A percentile compares a stretch with the other conserved stretches of the same genome.
phyloP scores from a whole-genome alignment of 257 asterid genomes.

The Ajuga chamaepitys region DNA sequence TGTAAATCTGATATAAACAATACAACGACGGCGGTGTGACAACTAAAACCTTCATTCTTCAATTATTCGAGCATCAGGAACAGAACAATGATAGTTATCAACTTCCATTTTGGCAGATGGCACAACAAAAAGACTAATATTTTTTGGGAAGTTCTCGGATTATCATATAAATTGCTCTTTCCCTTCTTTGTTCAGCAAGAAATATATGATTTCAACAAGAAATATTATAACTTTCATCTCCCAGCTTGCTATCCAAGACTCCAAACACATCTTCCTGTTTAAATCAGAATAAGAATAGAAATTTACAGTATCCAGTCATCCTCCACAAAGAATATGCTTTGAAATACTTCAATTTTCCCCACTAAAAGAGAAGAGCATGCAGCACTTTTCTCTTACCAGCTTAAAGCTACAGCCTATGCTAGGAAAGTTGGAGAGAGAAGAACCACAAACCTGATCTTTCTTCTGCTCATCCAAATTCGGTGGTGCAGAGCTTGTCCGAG shows the following conservation, averaged over 20 bases:
- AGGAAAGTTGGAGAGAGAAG: not conserved
- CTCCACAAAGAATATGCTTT: not conserved
- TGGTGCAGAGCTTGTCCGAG: slow-evolving; percentile 94
- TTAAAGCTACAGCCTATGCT: not conserved
- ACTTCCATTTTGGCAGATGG: not conserved
- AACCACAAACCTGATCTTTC: slow-evolving; percentile 59
- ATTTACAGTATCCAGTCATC: not conserved
- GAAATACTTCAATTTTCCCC: not conserved
- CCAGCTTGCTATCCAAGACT: not conserved
- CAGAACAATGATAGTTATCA: not conserved
- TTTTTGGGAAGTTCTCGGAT: not conserved
- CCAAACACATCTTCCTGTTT: not conserved
- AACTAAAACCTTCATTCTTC: not conserved
- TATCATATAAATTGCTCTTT: not conserved
- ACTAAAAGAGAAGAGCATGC: not conserved
- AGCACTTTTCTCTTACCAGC: not conserved
- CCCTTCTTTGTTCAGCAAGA: not conserved
- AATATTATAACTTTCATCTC: slow-evolving; percentile 7
- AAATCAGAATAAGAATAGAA: not conserved
- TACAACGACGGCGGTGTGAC: not conserved
- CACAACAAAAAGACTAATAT: not conserved
- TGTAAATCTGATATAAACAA: not conserved
- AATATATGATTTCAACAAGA: not conserved
- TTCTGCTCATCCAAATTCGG: slow-evolving; percentile 92
- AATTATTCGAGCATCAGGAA: not conserved